Conservation (phyloP, 768 basidiomycete genomes). For the Leccinellum rugosiceps region DNA sequence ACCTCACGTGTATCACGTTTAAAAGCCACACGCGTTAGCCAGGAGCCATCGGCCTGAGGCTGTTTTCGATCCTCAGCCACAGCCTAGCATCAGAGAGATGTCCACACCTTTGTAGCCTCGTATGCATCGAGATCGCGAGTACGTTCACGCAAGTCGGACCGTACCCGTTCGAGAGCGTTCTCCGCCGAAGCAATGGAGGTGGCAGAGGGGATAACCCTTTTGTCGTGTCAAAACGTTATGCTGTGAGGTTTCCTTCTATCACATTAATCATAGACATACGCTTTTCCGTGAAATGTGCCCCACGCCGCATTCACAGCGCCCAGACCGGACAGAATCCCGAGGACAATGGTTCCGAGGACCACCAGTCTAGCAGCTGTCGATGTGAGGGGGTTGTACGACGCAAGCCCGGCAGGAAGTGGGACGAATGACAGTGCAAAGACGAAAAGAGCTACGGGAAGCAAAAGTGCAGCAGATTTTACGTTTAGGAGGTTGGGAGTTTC, state of each 20-base stretch:
- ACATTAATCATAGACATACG: constrained; percentile 24
- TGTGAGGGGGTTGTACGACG: constrained; percentile 40
- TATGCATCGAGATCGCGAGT: constrained; percentile 25
- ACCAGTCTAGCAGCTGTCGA: constrained; percentile 60
- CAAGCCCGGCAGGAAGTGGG: constrained; percentile 57
- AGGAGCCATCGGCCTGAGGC: constrained; percentile 25
- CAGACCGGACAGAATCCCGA: constrained; percentile 79
- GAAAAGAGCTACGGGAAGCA: constrained; percentile 52
- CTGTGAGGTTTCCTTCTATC: constrained; percentile 4
- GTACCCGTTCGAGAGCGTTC: constrained; percentile 55
- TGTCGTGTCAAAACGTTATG: constrained; percentile 7
- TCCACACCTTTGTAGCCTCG: constrained; percentile 23
- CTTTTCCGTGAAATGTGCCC: constrained; percentile 30
- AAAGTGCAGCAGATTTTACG: constrained; percentile 16
- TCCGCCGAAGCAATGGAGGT: constrained; percentile 48
- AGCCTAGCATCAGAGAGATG: neutral
- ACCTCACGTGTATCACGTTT: constrained; percentile 32
- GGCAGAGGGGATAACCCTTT: constrained; percentile 22
- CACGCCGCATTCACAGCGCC: constrained; percentile 70
- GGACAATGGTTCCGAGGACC: constrained; percentile 72
- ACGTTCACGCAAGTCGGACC: constrained; percentile 50
- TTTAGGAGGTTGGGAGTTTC: constrained; percentile 27
- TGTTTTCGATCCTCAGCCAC: constrained; percentile 13
- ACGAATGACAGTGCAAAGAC: constrained; percentile 62
- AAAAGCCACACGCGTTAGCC: constrained; percentile 29